Percentiles rank a stretch among this genome's conserved stretches.
These are phyloP conservation scores for Hyphodiscus sp. DNA, from an alignment of 2,329 filamentous ascomycete genomes.

Conservation along the genomic window DNA sequence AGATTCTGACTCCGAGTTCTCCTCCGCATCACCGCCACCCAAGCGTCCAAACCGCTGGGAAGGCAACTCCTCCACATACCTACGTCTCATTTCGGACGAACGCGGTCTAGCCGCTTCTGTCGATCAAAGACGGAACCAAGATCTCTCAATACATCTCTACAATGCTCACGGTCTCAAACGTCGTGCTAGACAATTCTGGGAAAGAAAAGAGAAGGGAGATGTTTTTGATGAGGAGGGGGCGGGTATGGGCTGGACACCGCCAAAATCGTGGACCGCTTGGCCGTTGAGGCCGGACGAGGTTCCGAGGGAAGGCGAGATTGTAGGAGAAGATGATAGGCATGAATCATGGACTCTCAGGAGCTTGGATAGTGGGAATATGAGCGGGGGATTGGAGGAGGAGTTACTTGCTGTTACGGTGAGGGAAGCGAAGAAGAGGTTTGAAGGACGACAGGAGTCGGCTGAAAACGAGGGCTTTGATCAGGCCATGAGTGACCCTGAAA, in stretches of 20 bases:
- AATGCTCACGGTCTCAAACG: slow-evolving; percentile 66
- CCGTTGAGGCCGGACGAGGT: slow-evolving; percentile 60
- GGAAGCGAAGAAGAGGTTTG: slow-evolving; percentile 60
- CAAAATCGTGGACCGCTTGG: slow-evolving; percentile 77
- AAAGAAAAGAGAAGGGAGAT: slow-evolving; percentile 33
- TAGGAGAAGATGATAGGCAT: slow-evolving; percentile 39
- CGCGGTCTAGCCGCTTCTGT: slow-evolving; percentile 57
- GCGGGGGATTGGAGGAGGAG: slow-evolving; percentile 61
- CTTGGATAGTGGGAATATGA: slow-evolving; percentile 41
- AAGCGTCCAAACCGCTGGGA: slow-evolving; percentile 65
- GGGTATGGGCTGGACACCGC: slow-evolving; percentile 31
- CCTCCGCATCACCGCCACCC: neutral
- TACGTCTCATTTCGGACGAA: slow-evolving; percentile 52
- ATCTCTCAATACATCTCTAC: slow-evolving; percentile 73
- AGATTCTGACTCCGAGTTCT: neutral
- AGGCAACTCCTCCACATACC: slow-evolving; percentile 65
- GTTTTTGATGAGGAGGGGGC: slow-evolving; percentile 23
- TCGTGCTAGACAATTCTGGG: slow-evolving; percentile 25
- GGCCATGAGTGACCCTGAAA: slow-evolving; percentile 5
- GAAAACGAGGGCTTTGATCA: slow-evolving; percentile 15
- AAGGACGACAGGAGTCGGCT: slow-evolving; percentile 25
- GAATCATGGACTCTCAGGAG: slow-evolving; percentile 46
- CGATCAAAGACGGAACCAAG: slow-evolving; percentile 53
- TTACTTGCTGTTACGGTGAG: slow-evolving; percentile 60
- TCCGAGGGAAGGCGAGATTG: slow-evolving; percentile 49